Evolutionary conservation across 805 yeast genomes (phyloP).

Genomic region (Wickerhamiella qilinensis): DNA sequence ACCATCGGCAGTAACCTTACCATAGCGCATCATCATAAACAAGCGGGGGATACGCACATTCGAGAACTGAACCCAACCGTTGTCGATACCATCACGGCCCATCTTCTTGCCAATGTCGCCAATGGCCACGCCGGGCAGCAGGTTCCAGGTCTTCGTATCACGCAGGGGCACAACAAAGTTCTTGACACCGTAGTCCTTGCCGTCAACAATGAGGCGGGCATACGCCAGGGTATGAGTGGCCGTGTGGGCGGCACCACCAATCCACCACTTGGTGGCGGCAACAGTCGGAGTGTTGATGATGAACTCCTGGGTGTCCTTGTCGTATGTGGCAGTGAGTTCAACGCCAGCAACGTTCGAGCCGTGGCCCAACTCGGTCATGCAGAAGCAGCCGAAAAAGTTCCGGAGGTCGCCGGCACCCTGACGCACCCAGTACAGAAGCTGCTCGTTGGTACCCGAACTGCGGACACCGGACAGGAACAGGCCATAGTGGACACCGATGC

Average conservation of each 20-base stretch:
- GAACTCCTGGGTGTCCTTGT: slow-evolving; percentile 48
- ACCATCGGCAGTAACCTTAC: slow-evolving; percentile 54
- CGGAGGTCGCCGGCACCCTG: slow-evolving; percentile 29
- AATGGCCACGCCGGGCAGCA: slow-evolving; percentile 63
- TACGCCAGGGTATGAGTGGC: slow-evolving; percentile 77
- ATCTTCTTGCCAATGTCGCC: slow-evolving; percentile 92
- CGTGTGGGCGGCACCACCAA: slow-evolving; percentile 94
- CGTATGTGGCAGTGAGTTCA: slow-evolving; percentile 82
- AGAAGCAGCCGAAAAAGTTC: slow-evolving; percentile 63
- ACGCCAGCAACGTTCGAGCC: slow-evolving; percentile 89
- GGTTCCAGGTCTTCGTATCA: slow-evolving; percentile 46
- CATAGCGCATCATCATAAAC: slow-evolving; percentile 67
- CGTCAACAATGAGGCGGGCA: slow-evolving; percentile 68
- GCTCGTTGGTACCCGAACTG: slow-evolving; percentile 80
- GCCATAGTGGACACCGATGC: slow-evolving; percentile 80
- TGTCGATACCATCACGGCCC: slow-evolving; percentile 93
- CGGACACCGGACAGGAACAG: slow-evolving; percentile 64
- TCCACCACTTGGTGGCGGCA: slow-evolving; percentile 98
- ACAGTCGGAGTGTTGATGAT: slow-evolving; percentile 72
- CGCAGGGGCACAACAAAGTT: slow-evolving; percentile 84
- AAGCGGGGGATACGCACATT: slow-evolving; percentile 71
- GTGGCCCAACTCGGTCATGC: slow-evolving; percentile 86
- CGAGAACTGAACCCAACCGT: slow-evolving; percentile 91
- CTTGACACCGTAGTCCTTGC: slow-evolving; percentile 82
- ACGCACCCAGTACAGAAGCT: slow-evolving; percentile 67